A percentile compares a stretch with the other conserved stretches of the same genome.
phyloP scores from a whole-genome alignment of 371 early-diverging fungal genomes.

The Homolaphlyctis polyrhiza region DNA sequence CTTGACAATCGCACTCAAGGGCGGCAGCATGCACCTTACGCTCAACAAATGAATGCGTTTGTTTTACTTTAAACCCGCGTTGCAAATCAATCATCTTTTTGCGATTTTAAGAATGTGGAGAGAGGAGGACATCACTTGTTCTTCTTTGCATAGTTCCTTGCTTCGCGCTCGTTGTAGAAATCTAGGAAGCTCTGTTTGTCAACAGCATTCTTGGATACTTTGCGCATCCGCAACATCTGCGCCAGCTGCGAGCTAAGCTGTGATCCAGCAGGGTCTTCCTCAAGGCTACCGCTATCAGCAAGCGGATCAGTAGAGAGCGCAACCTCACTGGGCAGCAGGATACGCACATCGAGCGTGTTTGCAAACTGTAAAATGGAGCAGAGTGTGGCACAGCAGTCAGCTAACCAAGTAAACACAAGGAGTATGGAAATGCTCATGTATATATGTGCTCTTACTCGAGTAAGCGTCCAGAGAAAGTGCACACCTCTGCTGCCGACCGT shows the following conservation, averaged over 20 bases:
- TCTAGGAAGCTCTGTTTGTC: conserved; percentile 79
- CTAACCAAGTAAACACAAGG: not conserved
- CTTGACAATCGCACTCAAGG: not conserved
- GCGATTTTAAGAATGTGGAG: no score
- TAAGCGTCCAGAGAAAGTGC: conserved; percentile 57
- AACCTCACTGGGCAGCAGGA: conserved; percentile 48
- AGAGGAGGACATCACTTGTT: no score
- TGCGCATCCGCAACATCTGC: conserved; percentile 65
- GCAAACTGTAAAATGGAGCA: conserved; percentile 54
- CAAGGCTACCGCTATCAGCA: conserved; percentile 22
- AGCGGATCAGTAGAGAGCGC: conserved; percentile 31
- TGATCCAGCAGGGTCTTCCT: conserved; percentile 54
- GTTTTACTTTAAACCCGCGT: no score
- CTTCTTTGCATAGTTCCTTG: not conserved
- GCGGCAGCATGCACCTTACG: not conserved
- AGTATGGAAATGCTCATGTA: not conserved
- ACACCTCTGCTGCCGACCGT: conserved; percentile 53
- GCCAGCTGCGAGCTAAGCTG: conserved; percentile 55
- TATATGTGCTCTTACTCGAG: conserved; percentile 38
- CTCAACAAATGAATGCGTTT: no score
- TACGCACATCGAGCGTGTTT: conserved; percentile 55
- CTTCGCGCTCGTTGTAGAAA: conserved; percentile 58
- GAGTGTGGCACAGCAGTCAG: not conserved
- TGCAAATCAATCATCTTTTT: no score
- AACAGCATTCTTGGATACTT: conserved; percentile 60